Evolutionary conservation across 1,284 basidiomycete species (phyloP).

Genomic region (Gymnopus androsaceus): DNA sequence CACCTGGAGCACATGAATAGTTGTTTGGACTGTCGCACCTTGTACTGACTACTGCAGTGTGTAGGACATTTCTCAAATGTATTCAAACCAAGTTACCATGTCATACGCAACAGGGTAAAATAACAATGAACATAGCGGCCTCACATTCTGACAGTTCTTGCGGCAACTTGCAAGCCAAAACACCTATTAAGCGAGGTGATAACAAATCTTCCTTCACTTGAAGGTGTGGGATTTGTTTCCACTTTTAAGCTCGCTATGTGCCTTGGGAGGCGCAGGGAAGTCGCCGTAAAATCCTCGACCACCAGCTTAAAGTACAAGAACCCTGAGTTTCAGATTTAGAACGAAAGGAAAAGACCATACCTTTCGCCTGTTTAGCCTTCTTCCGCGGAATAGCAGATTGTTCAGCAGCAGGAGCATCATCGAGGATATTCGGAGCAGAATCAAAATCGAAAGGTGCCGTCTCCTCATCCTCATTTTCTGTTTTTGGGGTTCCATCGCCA

Average conservation of each 20-base stretch:
- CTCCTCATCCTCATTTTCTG: slow-evolving; percentile 23
- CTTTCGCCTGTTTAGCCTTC: slow-evolving; percentile 51
- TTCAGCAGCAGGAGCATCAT: slow-evolving; percentile 50
- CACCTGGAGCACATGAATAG: too few species aligned
- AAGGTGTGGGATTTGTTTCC: slow-evolving; percentile 76
- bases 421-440: slow-evolving; percentile 75
- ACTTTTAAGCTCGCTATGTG: slow-evolving; percentile 64
- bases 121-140: too few species aligned
- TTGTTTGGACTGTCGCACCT: too few species aligned
- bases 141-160: too few species aligned
- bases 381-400: slow-evolving; percentile 43
- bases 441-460: slow-evolving; percentile 74
- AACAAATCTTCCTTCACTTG: slow-evolving; percentile 37
- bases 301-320: slow-evolving; percentile 16
- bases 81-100: too few species aligned
- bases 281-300: slow-evolving; percentile 51
- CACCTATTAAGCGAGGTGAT: too few species aligned
- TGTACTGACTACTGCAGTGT: too few species aligned
- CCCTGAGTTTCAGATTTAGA: slow-evolving; percentile 7
- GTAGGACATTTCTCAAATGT: too few species aligned
- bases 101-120: too few species aligned
- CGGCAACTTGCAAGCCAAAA: too few species aligned
- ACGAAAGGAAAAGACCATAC: slow-evolving; percentile 34
- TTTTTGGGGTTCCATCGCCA: neutral
- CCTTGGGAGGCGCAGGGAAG: slow-evolving; percentile 69